These are phyloP conservation scores for Earliella scabrosa DNA, from an alignment of 1,284 basidiomycete species.

Conservation along the genomic window DNA sequence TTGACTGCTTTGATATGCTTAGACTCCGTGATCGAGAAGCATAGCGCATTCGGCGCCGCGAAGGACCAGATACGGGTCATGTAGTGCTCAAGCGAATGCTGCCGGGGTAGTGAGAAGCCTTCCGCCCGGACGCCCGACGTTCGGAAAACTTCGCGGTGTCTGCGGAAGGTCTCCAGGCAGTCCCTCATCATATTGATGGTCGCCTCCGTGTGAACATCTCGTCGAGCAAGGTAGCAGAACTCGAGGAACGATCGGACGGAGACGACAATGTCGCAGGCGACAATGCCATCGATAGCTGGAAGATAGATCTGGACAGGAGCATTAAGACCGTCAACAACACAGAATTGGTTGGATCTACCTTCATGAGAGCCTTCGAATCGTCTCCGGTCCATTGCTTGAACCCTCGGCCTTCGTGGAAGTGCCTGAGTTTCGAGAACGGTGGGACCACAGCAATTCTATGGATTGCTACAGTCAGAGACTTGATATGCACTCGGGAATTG, in stretches of 20 bases:
- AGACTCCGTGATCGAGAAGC: conserved; percentile 30
- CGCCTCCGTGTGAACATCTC: not conserved
- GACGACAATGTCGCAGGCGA: conserved; percentile 21
- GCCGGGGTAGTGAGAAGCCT: conserved; percentile 25
- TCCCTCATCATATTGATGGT: conserved; percentile 2
- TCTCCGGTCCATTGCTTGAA: conserved; percentile 31
- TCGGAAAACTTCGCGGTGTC: too few relatives aligned
- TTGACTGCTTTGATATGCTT: conserved; percentile 33
- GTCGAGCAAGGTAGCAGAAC: conserved; percentile 27
- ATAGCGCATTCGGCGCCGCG: conserved; percentile 29
- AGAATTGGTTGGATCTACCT: conserved; percentile 18
- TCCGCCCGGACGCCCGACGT: conserved; percentile 14
- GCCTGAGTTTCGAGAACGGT: conserved; percentile 19
- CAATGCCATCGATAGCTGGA: conserved; percentile 21
- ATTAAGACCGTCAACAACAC: too few relatives aligned
- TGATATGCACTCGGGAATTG: not conserved
- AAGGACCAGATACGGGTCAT: conserved; percentile 13
- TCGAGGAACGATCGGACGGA: conserved; percentile 21
- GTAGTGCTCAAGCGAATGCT: conserved; percentile 27
- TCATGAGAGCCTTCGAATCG: conserved; percentile 28
- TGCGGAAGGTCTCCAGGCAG: conserved; percentile 10
- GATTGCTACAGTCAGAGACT: conserved; percentile 10
- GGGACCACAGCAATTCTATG: conserved; percentile 18
- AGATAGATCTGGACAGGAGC: conserved; percentile 23
- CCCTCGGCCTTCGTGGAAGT: conserved; percentile 22